These are phyloP conservation scores for Senna siamea DNA, from an alignment of 306 rosid genomes.

Conservation along the genomic window DNA sequence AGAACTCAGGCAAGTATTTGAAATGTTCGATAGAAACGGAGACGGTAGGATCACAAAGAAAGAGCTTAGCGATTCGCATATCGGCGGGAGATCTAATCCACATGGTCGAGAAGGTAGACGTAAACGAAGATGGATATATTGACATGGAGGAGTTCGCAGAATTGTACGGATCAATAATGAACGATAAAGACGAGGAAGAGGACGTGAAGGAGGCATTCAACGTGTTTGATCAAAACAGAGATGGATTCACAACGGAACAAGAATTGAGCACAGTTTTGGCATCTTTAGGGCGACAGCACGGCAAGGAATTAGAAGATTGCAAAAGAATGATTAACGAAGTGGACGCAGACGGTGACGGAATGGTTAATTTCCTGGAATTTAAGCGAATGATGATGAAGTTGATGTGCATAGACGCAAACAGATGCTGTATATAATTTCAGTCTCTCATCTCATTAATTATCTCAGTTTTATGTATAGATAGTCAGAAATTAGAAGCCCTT, in stretches of 20 bases:
- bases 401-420: too few relatives aligned
- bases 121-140: slow-evolving; percentile 50
- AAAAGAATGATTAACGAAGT: slow-evolving; percentile 50
- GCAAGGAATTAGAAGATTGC: slow-evolving; percentile 47
- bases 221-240: slow-evolving; percentile 56
- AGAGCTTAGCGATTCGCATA: slow-evolving; percentile 46
- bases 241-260: slow-evolving; percentile 51
- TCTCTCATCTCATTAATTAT: too few relatives aligned
- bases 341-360: slow-evolving; percentile 55
- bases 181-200: slow-evolving; percentile 49
- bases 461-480: too few relatives aligned
- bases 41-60: slow-evolving; percentile 47
- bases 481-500: too few relatives aligned
- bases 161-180: slow-evolving; percentile 47
- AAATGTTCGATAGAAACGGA: slow-evolving; percentile 53
- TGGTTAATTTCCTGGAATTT: slow-evolving; percentile 48
- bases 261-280: slow-evolving; percentile 48
- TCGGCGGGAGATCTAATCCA: slow-evolving; percentile 42
- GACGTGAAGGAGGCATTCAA: slow-evolving; percentile 56
- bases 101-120: slow-evolving; percentile 53
- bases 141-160: slow-evolving; percentile 50
- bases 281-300: slow-evolving; percentile 46
- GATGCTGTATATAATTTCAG: too few relatives aligned
- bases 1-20: slow-evolving; percentile 48
- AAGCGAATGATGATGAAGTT: slow-evolving; percentile 61